Base-by-base conservation (phyloP, 148 eudicot genomes). In the Polygonum maritimum region DNA sequence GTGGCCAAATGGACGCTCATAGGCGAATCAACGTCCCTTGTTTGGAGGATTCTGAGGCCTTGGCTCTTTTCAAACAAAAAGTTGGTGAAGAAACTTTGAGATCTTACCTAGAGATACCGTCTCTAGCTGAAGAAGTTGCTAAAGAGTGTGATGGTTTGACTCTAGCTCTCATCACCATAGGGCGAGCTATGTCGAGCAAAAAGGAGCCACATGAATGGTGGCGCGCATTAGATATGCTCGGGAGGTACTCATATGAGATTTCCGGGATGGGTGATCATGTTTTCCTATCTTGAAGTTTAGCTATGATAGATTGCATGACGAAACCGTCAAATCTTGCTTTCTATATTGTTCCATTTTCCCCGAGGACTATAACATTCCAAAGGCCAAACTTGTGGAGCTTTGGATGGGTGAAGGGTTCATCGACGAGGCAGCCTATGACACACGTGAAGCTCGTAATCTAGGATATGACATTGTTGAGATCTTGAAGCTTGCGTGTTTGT, bases 171-270 rank as follows among this genome's bases (percentile, higher is more conserved):
- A 54, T 54, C 26, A 54, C 60, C 19, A 77, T 81, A 22, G 88
- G 87, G 40, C 77, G 86, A 71, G 88, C 88, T 7, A 85, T 83
- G 88, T 82, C 88, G 2, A 77, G 79, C n/a, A 84, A 80, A 52
- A 80, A 75, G 75, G 81, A 79, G 0, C 81, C 79, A 52, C 79
- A 83, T 21, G 88, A 87, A 75, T 87, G 87, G 85, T 33, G 69
- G 63, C 77, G 82, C 60, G 82, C 84, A 21, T 3, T 82, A 31
- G 78, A 83, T 35, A 75, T 77, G 11, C 82, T 87, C 7, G 75
- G 77, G 72, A 80, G 75, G 19, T 77, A 83, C 52, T 83, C 90
- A 10, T 80, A 84, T 31, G 78, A 80, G 78, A 39, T 85, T 26
- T 65, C 71, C 77, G 90, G 88, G 76, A 87, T 87, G 86, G 78